phyloP scores from a whole-genome alignment of 2,329 filamentous ascomycete species.

The Paecilomyces formosus region DNA sequence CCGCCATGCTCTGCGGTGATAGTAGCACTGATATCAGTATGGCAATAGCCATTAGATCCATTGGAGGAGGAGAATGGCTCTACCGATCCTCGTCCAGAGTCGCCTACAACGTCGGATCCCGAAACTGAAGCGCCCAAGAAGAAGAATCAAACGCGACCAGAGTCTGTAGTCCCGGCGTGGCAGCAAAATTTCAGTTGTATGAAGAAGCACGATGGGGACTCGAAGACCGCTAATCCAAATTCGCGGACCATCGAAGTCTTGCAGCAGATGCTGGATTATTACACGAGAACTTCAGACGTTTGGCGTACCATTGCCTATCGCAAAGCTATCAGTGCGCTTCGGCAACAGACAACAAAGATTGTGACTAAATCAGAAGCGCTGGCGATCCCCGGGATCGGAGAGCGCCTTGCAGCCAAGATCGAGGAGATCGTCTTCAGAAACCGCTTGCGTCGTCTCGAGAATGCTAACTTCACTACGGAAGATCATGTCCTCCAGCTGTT shows the following conservation, averaged over 20 bases:
- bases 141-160: constrained; percentile 2
- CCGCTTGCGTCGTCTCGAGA: constrained; percentile 63
- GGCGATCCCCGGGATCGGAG: constrained; percentile 60
- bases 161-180: constrained; percentile 17
- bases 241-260: constrained; percentile 66
- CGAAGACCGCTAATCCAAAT: constrained; percentile 58
- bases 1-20: background rate
- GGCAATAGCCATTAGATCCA: constrained; percentile 24
- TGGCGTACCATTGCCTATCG: constrained; percentile 73
- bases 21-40: constrained; percentile 9
- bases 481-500: constrained; percentile 62
- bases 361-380: constrained; percentile 62
- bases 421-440: constrained; percentile 79
- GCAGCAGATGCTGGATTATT: constrained; percentile 71
- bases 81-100: constrained; percentile 8
- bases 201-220: constrained; percentile 44
- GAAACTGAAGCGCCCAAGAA: constrained; percentile 7
- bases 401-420: constrained; percentile 72
- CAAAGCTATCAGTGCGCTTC: constrained; percentile 66
- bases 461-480: constrained; percentile 59
- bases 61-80: constrained; percentile 17
- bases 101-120: constrained; percentile 9
- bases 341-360: constrained; percentile 57
- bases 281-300: constrained; percentile 64
- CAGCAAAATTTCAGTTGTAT: constrained; percentile 51